Percentiles rank a stretch among this genome's conserved stretches.
Conservation (phyloP, 2,329 filamentous ascomycete genomes). For the Dactylellina parvicollis region DNA sequence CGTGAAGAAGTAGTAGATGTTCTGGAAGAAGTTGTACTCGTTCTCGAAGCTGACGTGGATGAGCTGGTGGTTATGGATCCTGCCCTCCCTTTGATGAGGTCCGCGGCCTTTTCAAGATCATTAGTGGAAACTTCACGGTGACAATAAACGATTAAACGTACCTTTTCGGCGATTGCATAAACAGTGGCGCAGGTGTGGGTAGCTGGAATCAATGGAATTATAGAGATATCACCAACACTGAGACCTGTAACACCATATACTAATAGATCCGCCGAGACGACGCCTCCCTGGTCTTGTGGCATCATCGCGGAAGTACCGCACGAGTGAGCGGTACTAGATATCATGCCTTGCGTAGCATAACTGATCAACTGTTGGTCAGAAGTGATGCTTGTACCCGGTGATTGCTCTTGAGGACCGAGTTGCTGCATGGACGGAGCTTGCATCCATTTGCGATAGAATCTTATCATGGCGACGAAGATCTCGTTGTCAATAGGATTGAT, state of each 20-base stretch:
- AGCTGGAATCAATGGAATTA: slow-evolving; percentile 64
- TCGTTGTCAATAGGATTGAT: slow-evolving; percentile 62
- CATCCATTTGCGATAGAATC: slow-evolving; percentile 60
- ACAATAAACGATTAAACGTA: slow-evolving; percentile 51
- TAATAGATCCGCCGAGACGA: slow-evolving; percentile 63
- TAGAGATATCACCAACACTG: slow-evolving; percentile 64
- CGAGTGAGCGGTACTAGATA: slow-evolving; percentile 66
- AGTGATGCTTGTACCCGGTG: slow-evolving; percentile 59
- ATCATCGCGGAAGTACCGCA: slow-evolving; percentile 67
- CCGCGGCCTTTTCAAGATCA: slow-evolving; percentile 61
- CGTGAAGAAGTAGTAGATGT: slow-evolving; percentile 16
- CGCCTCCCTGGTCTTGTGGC: slow-evolving; percentile 64
- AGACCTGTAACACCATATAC: slow-evolving; percentile 64
- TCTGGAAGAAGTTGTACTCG: slow-evolving; percentile 3
- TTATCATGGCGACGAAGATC: slow-evolving; percentile 60
- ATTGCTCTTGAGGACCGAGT: slow-evolving; percentile 60
- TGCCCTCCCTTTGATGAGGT: slow-evolving; percentile 62
- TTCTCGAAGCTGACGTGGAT: slow-evolving; percentile 19
- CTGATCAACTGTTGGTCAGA: slow-evolving; percentile 58
- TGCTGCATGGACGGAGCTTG: slow-evolving; percentile 60
- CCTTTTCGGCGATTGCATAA: slow-evolving; percentile 63
- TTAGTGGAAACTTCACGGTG: slow-evolving; percentile 30
- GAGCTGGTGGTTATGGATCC: slow-evolving; percentile 1
- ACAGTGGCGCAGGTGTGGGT: slow-evolving; percentile 60
- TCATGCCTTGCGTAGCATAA: slow-evolving; percentile 57